A percentile compares a stretch with the other conserved stretches of the same genome.
phyloP scores from a whole-genome alignment of 805 yeast genomes.

The Blastobotrys americana region DNA sequence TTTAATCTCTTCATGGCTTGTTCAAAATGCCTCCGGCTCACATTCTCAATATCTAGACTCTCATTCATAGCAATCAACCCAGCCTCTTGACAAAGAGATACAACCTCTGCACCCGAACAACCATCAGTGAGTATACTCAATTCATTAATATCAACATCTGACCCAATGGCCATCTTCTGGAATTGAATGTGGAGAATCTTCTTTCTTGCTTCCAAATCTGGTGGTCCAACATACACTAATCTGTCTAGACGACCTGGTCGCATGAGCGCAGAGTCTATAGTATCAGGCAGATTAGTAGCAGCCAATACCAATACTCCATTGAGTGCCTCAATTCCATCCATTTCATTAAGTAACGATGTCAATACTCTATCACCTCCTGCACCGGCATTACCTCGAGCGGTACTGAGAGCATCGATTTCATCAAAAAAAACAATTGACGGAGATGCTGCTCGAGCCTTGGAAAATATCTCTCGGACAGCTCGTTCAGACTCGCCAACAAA shows the following conservation, averaged over 20 bases:
- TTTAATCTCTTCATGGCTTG: conserved; percentile 62
- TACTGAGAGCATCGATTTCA: conserved; percentile 90
- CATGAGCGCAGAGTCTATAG: conserved; percentile 84
- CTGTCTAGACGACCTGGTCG: conserved; percentile 96
- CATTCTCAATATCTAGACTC: conserved; percentile 40
- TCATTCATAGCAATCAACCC: conserved; percentile 93
- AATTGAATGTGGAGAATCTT: conserved; percentile 72
- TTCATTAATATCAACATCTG: conserved; percentile 42
- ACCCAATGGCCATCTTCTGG: conserved; percentile 49
- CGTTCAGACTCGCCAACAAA: conserved; percentile 94
- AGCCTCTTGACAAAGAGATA: conserved; percentile 86
- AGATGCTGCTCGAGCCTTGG: conserved; percentile 89
- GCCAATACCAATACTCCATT: conserved; percentile 92
- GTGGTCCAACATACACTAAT: conserved; percentile 88
- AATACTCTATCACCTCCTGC: conserved; percentile 71
- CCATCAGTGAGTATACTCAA: conserved; percentile 71
- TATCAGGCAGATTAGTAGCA: conserved; percentile 93
- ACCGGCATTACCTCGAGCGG: conserved; percentile 55
- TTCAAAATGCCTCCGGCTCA: conserved; percentile 60
- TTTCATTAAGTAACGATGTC: conserved; percentile 85
- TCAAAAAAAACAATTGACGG: conserved; percentile 94
- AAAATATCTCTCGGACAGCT: conserved; percentile 86
- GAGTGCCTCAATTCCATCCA: conserved; percentile 94
- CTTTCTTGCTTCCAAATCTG: conserved; percentile 70
- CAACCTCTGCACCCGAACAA: conserved; percentile 95